Evolutionary conservation across 2,329 filamentous ascomycete genomes (phyloP).

Genomic region (Calonectria fujianensis): DNA sequence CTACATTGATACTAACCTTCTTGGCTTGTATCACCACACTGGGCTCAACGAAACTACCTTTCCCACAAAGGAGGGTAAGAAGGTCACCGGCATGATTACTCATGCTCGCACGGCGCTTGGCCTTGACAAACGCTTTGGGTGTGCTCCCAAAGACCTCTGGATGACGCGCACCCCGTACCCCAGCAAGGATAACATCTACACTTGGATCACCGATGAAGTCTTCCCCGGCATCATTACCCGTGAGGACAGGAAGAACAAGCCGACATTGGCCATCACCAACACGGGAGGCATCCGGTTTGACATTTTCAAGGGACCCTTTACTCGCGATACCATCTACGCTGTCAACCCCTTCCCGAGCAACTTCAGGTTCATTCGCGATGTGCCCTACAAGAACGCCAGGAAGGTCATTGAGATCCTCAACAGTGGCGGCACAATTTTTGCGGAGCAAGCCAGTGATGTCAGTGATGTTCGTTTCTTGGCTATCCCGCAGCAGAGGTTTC

Average conservation of each 20-base stretch:
- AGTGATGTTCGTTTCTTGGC: conserved; percentile 68
- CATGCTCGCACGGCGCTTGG: conserved; percentile 81
- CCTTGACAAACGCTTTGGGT: conserved; percentile 86
- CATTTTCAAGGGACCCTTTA: conserved; percentile 94
- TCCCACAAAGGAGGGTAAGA: conserved; percentile 82
- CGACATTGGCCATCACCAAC: conserved; percentile 86
- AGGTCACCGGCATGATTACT: conserved; percentile 82
- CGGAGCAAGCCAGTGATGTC: conserved; percentile 43
- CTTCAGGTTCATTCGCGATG: conserved; percentile 85
- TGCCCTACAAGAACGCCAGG: conserved; percentile 85
- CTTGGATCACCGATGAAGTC: conserved; percentile 85
- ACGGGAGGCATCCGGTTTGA: conserved; percentile 96
- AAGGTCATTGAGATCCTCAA: conserved; percentile 79
- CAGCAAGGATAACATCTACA: conserved; percentile 84
- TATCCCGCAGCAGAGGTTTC: conserved; percentile 67
- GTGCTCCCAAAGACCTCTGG: conserved; percentile 87
- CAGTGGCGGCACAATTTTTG: conserved; percentile 70
- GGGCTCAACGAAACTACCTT: conserved; percentile 83
- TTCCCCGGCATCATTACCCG: conserved; percentile 80
- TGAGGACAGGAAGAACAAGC: conserved; percentile 73
- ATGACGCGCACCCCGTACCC: conserved; percentile 87
- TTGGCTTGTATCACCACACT: conserved; percentile 88
- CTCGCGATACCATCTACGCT: conserved; percentile 88
- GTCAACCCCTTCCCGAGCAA: conserved; percentile 91
- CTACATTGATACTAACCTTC: conserved; percentile 96